Conservation (phyloP, 2,329 filamentous ascomycete genomes). For the Cladosporium velox region DNA sequence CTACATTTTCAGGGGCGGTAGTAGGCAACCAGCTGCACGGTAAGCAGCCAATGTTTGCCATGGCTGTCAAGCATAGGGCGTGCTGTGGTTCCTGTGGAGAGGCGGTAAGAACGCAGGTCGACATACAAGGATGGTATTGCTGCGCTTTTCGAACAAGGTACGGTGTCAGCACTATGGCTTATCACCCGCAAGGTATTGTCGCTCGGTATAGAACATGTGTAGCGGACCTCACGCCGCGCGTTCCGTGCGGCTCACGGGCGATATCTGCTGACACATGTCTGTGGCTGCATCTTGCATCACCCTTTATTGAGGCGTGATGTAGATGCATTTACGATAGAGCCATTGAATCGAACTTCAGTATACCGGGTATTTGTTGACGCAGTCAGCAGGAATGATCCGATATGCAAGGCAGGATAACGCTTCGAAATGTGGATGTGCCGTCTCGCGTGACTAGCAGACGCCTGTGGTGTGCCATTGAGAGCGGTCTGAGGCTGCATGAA, state of each 20-base stretch:
- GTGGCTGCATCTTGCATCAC: background rate
- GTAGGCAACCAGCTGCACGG: background rate
- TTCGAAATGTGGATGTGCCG: background rate
- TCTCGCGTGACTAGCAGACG: background rate
- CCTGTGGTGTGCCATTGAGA: background rate
- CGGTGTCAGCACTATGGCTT: background rate
- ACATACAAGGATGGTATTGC: background rate
- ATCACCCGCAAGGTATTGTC: background rate
- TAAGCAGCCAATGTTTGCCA: background rate
- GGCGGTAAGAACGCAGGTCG: background rate
- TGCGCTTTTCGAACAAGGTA: background rate
- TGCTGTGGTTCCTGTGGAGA: background rate
- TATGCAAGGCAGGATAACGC: background rate
- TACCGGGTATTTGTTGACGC: background rate
- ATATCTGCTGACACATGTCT: constrained; percentile 1
- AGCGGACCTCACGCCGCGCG: background rate
- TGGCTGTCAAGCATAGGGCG: background rate
- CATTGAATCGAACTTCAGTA: background rate
- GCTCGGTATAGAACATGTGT: background rate
- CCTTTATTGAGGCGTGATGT: background rate
- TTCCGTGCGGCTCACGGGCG: constrained; percentile 3
- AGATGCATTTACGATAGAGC: background rate
- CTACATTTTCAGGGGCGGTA: background rate
- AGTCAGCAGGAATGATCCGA: background rate
- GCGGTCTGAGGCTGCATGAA: constrained; percentile 2